A percentile compares a stretch with the other conserved stretches of the same genome.
Conservation (phyloP, 306 rosid species). For the Citrullus mucosospermus region DNA sequence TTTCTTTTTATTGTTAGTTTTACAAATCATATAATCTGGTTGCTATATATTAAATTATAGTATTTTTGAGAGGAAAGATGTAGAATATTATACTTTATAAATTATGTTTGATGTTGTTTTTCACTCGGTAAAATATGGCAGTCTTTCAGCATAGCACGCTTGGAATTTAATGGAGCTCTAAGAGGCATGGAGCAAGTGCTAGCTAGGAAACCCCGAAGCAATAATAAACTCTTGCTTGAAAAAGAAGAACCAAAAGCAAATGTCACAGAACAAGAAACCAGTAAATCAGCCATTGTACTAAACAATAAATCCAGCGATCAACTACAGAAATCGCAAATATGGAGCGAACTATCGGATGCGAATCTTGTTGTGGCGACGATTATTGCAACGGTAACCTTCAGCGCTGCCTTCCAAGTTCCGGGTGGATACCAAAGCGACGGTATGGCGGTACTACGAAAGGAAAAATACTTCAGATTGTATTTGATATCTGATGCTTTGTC, state of each 20-base stretch:
- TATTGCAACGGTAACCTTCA: neutral
- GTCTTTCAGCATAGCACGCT: slow-evolving; percentile 1
- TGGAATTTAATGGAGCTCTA: neutral
- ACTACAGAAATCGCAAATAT: neutral
- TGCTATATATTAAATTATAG: too few relatives aligned
- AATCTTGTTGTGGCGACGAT: neutral
- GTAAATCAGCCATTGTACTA: neutral
- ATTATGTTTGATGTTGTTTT: neutral
- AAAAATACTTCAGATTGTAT: neutral
- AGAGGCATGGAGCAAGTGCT: slow-evolving; percentile 1
- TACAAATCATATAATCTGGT: too few relatives aligned
- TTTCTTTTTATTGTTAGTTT: too few relatives aligned
- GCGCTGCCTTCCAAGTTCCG: neutral
- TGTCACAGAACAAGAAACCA: neutral
- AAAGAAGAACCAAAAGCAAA: neutral
- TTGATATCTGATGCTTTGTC: neutral
- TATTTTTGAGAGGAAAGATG: too few relatives aligned
- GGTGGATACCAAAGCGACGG: neutral
- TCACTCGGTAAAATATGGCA: neutral
- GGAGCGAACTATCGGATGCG: neutral
- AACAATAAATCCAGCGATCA: neutral
- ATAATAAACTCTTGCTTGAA: neutral
- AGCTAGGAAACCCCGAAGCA: neutral
- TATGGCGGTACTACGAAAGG: neutral
- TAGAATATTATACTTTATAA: too few relatives aligned